Evolutionary conservation across 257 asterid species (phyloP).

Genomic region (Rubia yunnanensis): DNA sequence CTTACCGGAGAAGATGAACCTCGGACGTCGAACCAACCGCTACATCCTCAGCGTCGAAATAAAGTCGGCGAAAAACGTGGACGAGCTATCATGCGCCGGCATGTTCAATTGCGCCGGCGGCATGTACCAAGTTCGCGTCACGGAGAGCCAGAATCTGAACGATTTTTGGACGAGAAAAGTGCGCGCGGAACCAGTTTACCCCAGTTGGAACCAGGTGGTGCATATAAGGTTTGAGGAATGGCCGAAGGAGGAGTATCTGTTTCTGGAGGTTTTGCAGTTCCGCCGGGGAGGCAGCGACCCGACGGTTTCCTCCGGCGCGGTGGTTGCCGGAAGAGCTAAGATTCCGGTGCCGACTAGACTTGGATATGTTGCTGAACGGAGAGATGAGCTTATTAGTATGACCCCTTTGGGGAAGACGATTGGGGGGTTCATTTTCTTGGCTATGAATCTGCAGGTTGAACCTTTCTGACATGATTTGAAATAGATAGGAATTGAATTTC

Average conservation of each 20-base stretch:
- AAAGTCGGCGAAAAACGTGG: background rate
- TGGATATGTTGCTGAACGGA: background rate
- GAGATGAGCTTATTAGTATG: background rate
- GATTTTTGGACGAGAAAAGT: background rate
- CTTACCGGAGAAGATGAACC: background rate
- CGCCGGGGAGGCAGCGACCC: background rate
- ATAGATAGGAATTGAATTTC: too few relatives aligned
- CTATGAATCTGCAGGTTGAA: background rate
- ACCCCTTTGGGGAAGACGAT: background rate
- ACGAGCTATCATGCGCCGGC: background rate
- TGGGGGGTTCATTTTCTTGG: background rate
- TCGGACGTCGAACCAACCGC: background rate
- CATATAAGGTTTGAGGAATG: background rate
- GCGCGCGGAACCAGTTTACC: background rate
- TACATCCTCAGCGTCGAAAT: background rate
- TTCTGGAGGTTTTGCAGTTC: background rate
- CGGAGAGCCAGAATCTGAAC: background rate
- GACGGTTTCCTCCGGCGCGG: background rate
- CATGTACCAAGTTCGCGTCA: background rate
- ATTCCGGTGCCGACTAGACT: slow-evolving; percentile 3
- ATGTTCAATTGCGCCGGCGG: background rate
- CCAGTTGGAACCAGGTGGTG: background rate
- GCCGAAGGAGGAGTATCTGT: background rate
- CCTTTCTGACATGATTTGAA: background rate
- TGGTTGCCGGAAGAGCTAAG: slow-evolving; percentile 3